Conservation (phyloP, 495 filamentous ascomycete species). For the Annulohypoxylon moriforme region DNA sequence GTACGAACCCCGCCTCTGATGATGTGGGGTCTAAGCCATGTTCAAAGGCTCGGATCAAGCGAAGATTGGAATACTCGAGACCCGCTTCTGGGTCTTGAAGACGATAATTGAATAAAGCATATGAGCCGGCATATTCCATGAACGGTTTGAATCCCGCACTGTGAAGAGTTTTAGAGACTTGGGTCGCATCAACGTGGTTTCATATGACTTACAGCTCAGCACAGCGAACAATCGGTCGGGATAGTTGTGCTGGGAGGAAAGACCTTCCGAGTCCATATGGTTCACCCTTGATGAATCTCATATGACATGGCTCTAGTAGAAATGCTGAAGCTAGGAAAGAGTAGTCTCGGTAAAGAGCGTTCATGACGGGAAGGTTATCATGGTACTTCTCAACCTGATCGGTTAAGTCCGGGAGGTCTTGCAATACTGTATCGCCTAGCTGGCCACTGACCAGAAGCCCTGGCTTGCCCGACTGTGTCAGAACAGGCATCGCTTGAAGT, state of each 20-base stretch:
- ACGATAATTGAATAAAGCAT: constrained; percentile 90
- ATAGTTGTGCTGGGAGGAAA: constrained; percentile 73
- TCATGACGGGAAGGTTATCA: constrained; percentile 76
- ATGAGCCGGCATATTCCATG: constrained; percentile 94
- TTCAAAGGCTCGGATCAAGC: constrained; percentile 89
- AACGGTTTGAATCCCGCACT: constrained; percentile 82
- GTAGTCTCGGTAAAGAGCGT: constrained; percentile 89
- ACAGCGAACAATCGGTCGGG: constrained; percentile 79
- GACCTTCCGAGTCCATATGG: constrained; percentile 80
- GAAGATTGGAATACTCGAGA: constrained; percentile 79
- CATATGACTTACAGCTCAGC: constrained; percentile 74
- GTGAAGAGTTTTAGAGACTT: constrained; percentile 21
- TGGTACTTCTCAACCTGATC: constrained; percentile 74
- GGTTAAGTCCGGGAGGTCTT: constrained; percentile 79
- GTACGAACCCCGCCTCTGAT: constrained; percentile 92
- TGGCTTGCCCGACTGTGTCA: constrained; percentile 72
- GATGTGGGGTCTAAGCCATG: constrained; percentile 83
- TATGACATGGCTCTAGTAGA: constrained; percentile 93
- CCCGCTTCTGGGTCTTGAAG: constrained; percentile 72
- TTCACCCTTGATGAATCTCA: constrained; percentile 72
- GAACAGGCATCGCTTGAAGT: constrained; percentile 78
- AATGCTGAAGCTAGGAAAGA: constrained; percentile 89
- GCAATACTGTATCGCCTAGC: constrained; percentile 74
- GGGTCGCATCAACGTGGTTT: background rate
- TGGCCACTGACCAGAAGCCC: constrained; percentile 79